Evolutionary conservation across 768 basidiomycete genomes (phyloP).

Genomic region (Lepiota venenata): DNA sequence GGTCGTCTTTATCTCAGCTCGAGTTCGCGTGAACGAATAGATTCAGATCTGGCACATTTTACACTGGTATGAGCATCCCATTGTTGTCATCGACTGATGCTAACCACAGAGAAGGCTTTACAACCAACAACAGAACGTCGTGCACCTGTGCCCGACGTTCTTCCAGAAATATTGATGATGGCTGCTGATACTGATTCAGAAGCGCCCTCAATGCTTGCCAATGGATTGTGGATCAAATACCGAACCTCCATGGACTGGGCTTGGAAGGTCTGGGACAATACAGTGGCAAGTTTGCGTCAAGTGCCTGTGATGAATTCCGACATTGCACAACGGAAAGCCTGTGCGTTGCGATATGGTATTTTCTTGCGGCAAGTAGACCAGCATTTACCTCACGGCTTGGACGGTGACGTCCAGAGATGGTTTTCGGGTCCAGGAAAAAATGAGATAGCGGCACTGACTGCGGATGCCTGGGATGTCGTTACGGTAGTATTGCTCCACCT

Average conservation of each 20-base stretch:
- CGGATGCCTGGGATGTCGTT: slow-evolving; percentile 67
- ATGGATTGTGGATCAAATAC: slow-evolving; percentile 81
- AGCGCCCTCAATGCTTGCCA: slow-evolving; percentile 68
- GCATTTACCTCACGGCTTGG: slow-evolving; percentile 71
- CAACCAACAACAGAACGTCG: slow-evolving; percentile 39
- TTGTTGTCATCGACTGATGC: neutral
- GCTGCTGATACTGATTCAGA: slow-evolving; percentile 54
- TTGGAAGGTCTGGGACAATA: slow-evolving; percentile 84
- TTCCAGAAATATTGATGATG: slow-evolving; percentile 69
- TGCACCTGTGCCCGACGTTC: slow-evolving; percentile 39
- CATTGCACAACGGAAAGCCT: slow-evolving; percentile 39
- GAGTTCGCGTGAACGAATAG: slow-evolving; percentile 55
- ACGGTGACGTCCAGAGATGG: slow-evolving; percentile 70
- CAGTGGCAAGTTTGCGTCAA: slow-evolving; percentile 70
- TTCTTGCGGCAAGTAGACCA: slow-evolving; percentile 76
- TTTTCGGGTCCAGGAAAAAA: slow-evolving; percentile 63
- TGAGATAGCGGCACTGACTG: slow-evolving; percentile 55
- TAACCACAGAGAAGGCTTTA: slow-evolving; percentile 34
- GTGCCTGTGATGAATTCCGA: slow-evolving; percentile 56
- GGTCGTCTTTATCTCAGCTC: slow-evolving; percentile 48
- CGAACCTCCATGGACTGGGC: slow-evolving; percentile 71
- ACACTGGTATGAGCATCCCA: slow-evolving; percentile 45
- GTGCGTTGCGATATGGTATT: slow-evolving; percentile 61
- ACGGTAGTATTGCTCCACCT: slow-evolving; percentile 61
- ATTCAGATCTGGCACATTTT: slow-evolving; percentile 57